These are phyloP conservation scores for Epichloe typhina DNA, from an alignment of 2,329 filamentous ascomycete genomes.

Conservation along the genomic window DNA sequence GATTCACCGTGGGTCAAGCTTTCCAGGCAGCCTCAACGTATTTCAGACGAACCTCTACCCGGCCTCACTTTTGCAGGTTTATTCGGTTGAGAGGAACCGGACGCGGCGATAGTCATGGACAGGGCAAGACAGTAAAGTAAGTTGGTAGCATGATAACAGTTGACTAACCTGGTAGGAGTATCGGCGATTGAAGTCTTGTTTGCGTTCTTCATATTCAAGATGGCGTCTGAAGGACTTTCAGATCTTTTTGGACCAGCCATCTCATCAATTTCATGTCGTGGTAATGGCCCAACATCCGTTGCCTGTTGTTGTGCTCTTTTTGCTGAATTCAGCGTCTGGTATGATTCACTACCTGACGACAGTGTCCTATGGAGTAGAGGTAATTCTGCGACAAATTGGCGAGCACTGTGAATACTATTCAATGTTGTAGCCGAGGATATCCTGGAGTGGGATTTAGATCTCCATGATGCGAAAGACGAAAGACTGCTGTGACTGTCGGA, in stretches of 20 bases:
- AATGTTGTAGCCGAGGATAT: constrained; percentile 41
- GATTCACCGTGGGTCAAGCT: constrained; percentile 2
- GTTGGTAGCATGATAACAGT: background rate
- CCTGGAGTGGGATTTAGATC: constrained; percentile 35
- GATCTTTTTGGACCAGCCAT: background rate
- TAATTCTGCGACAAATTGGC: constrained; percentile 23
- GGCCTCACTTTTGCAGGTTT: background rate
- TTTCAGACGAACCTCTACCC: background rate
- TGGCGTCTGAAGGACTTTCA: constrained; percentile 14
- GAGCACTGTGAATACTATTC: constrained; percentile 25
- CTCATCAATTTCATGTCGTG: background rate
- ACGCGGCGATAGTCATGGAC: background rate
- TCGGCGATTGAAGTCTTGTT: background rate
- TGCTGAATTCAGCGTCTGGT: constrained; percentile 3
- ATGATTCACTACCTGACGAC: constrained; percentile 13
- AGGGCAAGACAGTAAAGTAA: background rate
- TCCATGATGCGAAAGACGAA: constrained; percentile 35
- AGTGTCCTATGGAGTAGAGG: constrained; percentile 24
- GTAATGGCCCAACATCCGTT: background rate
- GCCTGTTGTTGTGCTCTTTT: constrained; percentile 2
- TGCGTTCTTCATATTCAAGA: constrained; percentile 10
- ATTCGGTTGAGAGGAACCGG: background rate
- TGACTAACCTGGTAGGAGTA: constrained; percentile 5
- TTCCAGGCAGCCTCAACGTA: background rate
- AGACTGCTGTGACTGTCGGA: constrained; percentile 41